Evolutionary conservation across 805 yeast species (phyloP), one percentile per base, ranked within the genome.

Genomic region (Saccharomycopsis synnaedendra): DNA sequence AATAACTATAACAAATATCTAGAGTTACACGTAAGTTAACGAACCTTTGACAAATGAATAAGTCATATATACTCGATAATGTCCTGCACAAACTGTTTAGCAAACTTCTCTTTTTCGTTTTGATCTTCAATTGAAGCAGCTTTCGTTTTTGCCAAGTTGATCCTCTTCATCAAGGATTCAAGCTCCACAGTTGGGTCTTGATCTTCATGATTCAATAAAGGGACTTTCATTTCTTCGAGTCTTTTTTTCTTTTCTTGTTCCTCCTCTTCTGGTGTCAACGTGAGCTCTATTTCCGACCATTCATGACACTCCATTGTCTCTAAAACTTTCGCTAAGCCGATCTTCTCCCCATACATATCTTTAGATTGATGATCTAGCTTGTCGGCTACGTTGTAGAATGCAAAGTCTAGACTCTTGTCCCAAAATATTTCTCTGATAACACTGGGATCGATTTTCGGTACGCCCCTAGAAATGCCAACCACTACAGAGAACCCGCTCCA

Each of bases 191-290:
- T 19, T 19, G 43, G 39, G 28, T 41, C 38, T 4, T 29, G 11
- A 4, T 38, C 33, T 7, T 32, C 32, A 9, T 58, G 53, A 7
- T 57, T 54, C 5, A 64, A 59, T 39, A 63, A 56, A 4, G 63
- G 65, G 47, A 56, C 49, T 11, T 33, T 33, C 19, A 34, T n/a
- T 9, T 8, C 8, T 34, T 8, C n/a, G 36, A 9, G 5, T 3
- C 5, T 29, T 6, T 19, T 32, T 7, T 8, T 32, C 9, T 31
- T 29, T 29, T 31, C 9, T 30, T 30, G 9, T 6, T 9, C 27
- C 31, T 42, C n/a, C 31, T 34, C 36, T 9, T 8, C 36, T n/a
- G 36, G 9, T 5, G 43, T 38, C n/a, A n/a, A 27, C 27, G 31
- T 44, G 7, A 46, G 28, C 8, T 44, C 47, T 8, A 52, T 43